A percentile compares a stretch with the other conserved stretches of the same genome.
phyloP scores from a whole-genome alignment of 306 rosid genomes.

The Gleditsia sinensis region DNA sequence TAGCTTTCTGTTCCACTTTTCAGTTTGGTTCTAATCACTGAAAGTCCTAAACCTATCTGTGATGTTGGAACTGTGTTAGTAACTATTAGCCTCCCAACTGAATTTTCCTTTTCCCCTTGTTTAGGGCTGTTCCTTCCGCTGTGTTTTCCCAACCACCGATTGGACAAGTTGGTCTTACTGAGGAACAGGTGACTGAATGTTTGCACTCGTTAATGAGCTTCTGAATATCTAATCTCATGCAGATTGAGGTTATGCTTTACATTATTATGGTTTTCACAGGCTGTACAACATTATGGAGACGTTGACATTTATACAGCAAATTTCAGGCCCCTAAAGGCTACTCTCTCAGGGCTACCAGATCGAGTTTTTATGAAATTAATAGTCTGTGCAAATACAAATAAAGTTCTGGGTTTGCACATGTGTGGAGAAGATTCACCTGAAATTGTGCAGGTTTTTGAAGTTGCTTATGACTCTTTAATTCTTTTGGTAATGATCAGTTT shows the following conservation, averaged over 20 bases:
- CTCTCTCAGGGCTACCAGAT: constrained; percentile 92
- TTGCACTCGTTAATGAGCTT: constrained; percentile 26
- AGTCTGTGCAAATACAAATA: constrained; percentile 75
- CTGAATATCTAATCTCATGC: constrained; percentile 5
- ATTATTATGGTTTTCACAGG: constrained; percentile 54
- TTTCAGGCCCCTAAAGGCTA: constrained; percentile 93
- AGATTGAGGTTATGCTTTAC: constrained; percentile 27
- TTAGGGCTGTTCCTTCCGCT: constrained; percentile 89
- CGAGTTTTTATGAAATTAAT: constrained; percentile 86
- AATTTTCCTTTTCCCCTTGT: constrained; percentile 27
- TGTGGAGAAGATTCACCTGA: constrained; percentile 97
- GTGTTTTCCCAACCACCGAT: constrained; percentile 98
- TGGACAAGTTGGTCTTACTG: constrained; percentile 89
- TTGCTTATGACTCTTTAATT: constrained; percentile 25
- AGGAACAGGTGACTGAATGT: constrained; percentile 74
- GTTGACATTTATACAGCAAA: constrained; percentile 82
- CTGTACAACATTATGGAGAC: constrained; percentile 73
- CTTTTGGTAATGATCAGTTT: constrained; percentile 22
- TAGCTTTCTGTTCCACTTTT: background rate
- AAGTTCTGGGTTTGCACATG: constrained; percentile 84
- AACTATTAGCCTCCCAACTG: constrained; percentile 25
- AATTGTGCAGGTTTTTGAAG: constrained; percentile 74
- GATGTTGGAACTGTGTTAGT: constrained; percentile 13
- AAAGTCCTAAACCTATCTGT: constrained; percentile 6
- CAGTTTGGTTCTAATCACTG: constrained; percentile 10